Percentiles rank a stretch among this genome's conserved stretches.
phyloP scores from a whole-genome alignment of 1,139 yeast genomes.

The Geotrichum histeridarum region DNA sequence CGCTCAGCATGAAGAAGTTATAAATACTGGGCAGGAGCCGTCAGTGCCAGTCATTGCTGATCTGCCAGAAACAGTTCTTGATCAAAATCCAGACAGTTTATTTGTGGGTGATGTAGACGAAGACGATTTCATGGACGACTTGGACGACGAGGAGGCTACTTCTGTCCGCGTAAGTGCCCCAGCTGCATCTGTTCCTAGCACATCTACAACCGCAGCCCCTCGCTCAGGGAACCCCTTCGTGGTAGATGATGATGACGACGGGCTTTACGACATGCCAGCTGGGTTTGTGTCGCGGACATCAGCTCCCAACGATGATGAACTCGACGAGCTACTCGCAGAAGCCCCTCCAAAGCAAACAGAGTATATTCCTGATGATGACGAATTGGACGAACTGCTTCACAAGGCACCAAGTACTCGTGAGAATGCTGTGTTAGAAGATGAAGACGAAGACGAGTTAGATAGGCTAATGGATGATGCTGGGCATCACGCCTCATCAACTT shows the following conservation, averaged over 20 bases:
- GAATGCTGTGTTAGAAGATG: not conserved
- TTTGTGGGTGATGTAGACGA: conserved; percentile 4
- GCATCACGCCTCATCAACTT: not conserved
- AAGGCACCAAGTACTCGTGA: not conserved
- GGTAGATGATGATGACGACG: conserved; percentile 13
- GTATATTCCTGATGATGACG: conserved; percentile 5
- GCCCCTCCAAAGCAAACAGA: not conserved
- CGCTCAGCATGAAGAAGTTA: conserved; percentile 10
- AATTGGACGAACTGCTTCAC: conserved; percentile 4
- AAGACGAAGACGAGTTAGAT: not conserved
- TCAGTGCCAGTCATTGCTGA: not conserved
- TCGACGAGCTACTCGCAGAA: not conserved
- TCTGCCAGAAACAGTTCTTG: not conserved
- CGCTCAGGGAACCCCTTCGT: conserved; percentile 12
- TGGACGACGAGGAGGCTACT: not conserved
- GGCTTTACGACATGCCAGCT: conserved; percentile 11
- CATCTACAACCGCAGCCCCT: not conserved
- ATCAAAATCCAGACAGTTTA: conserved; percentile 1
- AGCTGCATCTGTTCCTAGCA: not conserved
- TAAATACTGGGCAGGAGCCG: not conserved
- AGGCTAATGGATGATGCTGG: not conserved
- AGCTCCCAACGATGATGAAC: too few species aligned
- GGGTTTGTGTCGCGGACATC: not conserved
- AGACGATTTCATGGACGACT: conserved; percentile 1
- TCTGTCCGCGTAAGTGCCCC: not conserved